These are phyloP conservation scores for Aechmea fasciata DNA, from an alignment of 176 grass and related monocot species.

Conservation along the genomic window DNA sequence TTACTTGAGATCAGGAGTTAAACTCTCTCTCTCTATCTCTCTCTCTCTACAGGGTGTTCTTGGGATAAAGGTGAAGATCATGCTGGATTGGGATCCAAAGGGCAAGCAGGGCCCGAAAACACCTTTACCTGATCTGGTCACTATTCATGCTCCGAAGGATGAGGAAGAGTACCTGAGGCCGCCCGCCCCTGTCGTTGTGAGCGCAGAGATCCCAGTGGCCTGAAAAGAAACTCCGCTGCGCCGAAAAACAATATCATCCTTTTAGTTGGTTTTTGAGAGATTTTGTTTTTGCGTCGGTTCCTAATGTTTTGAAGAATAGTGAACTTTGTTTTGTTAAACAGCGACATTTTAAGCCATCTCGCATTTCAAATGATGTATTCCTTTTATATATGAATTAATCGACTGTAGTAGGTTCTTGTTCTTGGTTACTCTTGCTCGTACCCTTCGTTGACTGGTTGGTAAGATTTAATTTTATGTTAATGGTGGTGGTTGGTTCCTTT, in stretches of 20 bases:
- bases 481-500: no score
- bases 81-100: slow-evolving; percentile 12
- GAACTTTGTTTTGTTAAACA: neutral
- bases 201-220: neutral
- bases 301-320: neutral
- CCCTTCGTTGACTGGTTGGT: no score
- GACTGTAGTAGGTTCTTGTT: neutral
- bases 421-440: no score
- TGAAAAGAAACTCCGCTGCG: neutral
- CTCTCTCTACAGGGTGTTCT: slow-evolving; percentile 1
- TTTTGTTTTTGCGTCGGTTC: neutral
- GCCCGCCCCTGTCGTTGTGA: neutral
- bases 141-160: slow-evolving; percentile 5
- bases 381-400: neutral
- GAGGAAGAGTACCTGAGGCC: slow-evolving; percentile 7
- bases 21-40: neutral
- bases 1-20: neutral
- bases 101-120: slow-evolving; percentile 8
- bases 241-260: neutral
- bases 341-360: neutral
- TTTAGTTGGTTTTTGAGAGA: neutral
- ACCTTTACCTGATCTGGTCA: slow-evolving; percentile 8
- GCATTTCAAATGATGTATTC: neutral
- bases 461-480: no score
- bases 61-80: slow-evolving; percentile 13